Percentiles rank a stretch among this genome's conserved stretches.
phyloP scores from a whole-genome alignment of 1,284 basidiomycete species.

The Termitomyces sp. region DNA sequence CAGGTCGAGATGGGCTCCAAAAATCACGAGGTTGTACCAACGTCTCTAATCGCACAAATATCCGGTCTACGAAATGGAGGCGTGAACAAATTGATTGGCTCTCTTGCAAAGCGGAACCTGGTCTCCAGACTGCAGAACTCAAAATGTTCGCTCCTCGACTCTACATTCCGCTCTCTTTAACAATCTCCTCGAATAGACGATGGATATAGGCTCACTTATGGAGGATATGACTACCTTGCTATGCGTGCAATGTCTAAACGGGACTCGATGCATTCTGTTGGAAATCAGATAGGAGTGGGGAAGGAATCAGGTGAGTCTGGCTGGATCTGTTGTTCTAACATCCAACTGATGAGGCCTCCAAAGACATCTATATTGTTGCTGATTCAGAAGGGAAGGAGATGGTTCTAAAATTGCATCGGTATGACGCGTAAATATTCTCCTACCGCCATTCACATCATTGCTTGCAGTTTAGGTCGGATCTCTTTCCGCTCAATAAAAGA shows the following conservation, averaged over 20 bases:
- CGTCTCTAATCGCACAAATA: slow-evolving; percentile 84
- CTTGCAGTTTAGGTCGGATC: slow-evolving; percentile 83
- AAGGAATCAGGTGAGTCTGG: slow-evolving; percentile 82
- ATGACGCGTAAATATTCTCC: background rate
- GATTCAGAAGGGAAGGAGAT: slow-evolving; percentile 79
- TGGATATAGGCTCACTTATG: slow-evolving; percentile 95
- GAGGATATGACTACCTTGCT: slow-evolving; percentile 95
- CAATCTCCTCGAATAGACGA: slow-evolving; percentile 60
- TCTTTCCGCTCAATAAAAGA: slow-evolving; percentile 97
- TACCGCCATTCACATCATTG: slow-evolving; percentile 9
- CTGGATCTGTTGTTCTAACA: background rate
- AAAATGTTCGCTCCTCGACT: slow-evolving; percentile 56
- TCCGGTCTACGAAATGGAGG: slow-evolving; percentile 88
- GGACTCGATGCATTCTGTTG: slow-evolving; percentile 83
- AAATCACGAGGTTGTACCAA: slow-evolving; percentile 95
- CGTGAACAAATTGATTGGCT: slow-evolving; percentile 89
- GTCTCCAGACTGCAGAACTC: slow-evolving; percentile 88
- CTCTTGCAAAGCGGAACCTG: slow-evolving; percentile 87
- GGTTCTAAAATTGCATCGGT: slow-evolving; percentile 93
- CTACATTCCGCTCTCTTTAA: slow-evolving; percentile 11
- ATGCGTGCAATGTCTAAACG: slow-evolving; percentile 90
- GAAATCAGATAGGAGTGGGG: slow-evolving; percentile 96
- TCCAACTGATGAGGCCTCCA: background rate
- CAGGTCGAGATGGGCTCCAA: slow-evolving; percentile 98
- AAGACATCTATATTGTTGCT: slow-evolving; percentile 92